Base-by-base conservation (phyloP, 306 rosid genomes). In the Ammopiptanthus mongolicus region DNA sequence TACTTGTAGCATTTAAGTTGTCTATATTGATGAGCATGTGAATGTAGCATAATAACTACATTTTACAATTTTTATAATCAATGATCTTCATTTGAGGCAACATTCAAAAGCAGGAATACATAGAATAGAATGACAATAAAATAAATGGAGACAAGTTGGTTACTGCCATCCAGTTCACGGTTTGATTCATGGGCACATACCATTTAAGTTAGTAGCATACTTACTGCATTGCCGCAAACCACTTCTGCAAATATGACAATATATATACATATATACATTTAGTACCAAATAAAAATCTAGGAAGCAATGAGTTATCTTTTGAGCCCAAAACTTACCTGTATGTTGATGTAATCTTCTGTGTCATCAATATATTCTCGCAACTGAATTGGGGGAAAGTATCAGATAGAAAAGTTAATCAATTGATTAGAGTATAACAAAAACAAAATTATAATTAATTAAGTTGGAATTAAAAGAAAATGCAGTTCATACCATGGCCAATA, bases 331-430 rank as follows among this genome's bases (percentile, higher is more conserved):
- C 29, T 69, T 84, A 91, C 97, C 88, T 89, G 97, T 84, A 91
- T 91, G 71, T 91, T 91, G 61, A 91, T 89, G 81, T 91, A 91
- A 80, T 89, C 97, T 81, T 91, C 97, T 1, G 97, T 91, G 78
- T 91, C 95, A 71, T 91, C 96, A 10, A 86, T 91, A 78, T 91
- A 91, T 63, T 91, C 96, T 4, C 96, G 90, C 69, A 91, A 77
- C 97, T 91, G 81, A 44, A 71, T 41, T 8, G 21, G 31, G 52
- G 53, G 39, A 3, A 74, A 19, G 8, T 18, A 53, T 65, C 23
- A 50, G 23, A 18, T 12, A 71, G 7, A 0, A 39, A 75, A 63
- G 53, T 4, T 78, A 25, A 46, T 19, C 68, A 60, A 23, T 60
- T 53, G n/a, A 21, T 48, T 41, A n/a, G 57, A 47, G 23, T 34